These are phyloP conservation scores for Teratosphaeria pseudoeucalypti DNA, from an alignment of 2,329 filamentous ascomycete species.

Conservation along the genomic window DNA sequence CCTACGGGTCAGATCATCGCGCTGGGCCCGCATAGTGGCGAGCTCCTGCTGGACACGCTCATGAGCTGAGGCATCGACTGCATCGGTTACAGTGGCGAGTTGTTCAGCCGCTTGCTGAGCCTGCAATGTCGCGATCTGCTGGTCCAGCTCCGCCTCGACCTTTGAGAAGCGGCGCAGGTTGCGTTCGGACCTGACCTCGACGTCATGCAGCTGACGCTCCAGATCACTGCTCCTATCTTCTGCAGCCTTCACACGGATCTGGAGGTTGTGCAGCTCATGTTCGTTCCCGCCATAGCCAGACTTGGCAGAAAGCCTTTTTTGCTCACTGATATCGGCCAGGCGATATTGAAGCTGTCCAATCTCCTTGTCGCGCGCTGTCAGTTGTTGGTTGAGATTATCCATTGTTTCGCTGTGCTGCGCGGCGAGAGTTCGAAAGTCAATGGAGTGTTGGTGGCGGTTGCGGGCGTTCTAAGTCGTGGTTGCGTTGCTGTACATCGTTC, in stretches of 20 bases:
- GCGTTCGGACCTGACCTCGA: neutral
- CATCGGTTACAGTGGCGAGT: too few species aligned
- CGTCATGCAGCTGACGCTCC: neutral
- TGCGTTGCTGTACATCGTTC: neutral
- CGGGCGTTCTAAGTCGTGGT: neutral
- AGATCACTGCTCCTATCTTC: neutral
- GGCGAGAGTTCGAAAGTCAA: constrained; percentile 2
- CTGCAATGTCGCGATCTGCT: neutral
- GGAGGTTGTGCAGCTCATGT: neutral
- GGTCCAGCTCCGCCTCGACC: neutral
- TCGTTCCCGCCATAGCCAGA: neutral
- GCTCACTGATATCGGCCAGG: neutral
- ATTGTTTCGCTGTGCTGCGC: neutral
- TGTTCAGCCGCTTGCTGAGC: too few species aligned
- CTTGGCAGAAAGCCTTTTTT: neutral
- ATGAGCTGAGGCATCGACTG: neutral
- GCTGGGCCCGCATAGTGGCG: neutral
- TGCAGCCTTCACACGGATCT: neutral
- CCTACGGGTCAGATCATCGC: neutral
- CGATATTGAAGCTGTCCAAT: neutral
- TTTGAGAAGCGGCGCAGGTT: neutral
- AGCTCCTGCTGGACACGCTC: neutral
- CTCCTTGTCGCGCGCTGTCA: neutral
- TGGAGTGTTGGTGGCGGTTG: neutral
- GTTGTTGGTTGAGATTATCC: neutral